Evolutionary conservation across 2,329 filamentous ascomycete genomes (phyloP), one percentile per base, ranked within the genome.

Genomic region (Botrytis elliptica): DNA sequence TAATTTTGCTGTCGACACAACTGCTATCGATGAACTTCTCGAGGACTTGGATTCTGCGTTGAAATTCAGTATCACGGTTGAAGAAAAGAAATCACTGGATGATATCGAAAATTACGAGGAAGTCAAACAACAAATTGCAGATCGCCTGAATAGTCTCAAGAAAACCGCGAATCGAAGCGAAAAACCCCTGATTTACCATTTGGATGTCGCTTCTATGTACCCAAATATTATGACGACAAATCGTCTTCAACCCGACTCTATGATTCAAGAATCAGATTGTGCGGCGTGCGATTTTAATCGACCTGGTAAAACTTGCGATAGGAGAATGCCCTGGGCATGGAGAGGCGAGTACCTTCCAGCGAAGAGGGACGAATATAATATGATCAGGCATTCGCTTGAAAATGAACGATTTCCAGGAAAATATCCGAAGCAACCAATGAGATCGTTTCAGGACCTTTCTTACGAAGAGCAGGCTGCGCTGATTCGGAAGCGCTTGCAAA

Each of bases 151-250:
- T 70, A 87, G 90, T 75, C 86, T 99, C 70, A 97, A 93, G 82
- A 87, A 91, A 70, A 96, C 91, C 0, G 95, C 96, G 0, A 94
- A 97, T 79, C 88, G 96, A 76, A 90, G 86, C 78, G 96, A 99
- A 82, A 86, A 90, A 62, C 96, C 96, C 7, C 88, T 97, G 46
- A 99, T 99, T 77, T 99, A 99, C 84, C 96, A 99, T 86, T 86
- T 99, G 84, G 96, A 99, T 81, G 97, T 99, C 74, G 96, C 96
- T 29, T 98, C 96, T 74, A 99, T 99, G 96, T 99, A 99, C 82
- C 96, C 96, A 16, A 99, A 99, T 83, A 99, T 99, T 82, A 99
- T 99, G 97, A 99, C 97, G 2, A 99, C 96, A 1, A 99, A 99
- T 82, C 92, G 96, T 82, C 84, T 99, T 65, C 96, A 99, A 79